These are phyloP conservation scores for Phialophora tarda DNA, from an alignment of 2,329 filamentous ascomycete species.

Conservation along the genomic window DNA sequence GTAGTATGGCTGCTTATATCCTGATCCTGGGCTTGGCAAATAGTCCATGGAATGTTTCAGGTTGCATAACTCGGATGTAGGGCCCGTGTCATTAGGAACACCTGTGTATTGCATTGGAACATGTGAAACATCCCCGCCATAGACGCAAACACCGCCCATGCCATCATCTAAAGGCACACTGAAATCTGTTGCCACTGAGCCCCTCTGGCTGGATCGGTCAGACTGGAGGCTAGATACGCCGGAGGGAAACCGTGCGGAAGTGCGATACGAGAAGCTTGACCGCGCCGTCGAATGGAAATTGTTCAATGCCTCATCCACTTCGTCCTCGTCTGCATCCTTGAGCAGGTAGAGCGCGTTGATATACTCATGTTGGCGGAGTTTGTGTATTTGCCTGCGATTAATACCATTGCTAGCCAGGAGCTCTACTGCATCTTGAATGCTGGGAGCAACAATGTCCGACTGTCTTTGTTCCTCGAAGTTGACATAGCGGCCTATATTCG, in stretches of 20 bases:
- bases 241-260: neutral
- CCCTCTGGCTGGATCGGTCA: slow-evolving; percentile 3
- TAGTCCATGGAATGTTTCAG: neutral
- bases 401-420: neutral
- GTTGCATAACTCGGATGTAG: neutral
- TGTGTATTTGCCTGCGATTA: neutral
- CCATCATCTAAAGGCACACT: neutral
- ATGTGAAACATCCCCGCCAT: neutral
- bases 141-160: too few relatives aligned
- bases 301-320: neutral
- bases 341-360: slow-evolving; percentile 6
- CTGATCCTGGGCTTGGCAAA: neutral
- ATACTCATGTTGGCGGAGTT: slow-evolving; percentile 2
- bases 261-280: neutral
- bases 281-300: neutral
- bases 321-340: slow-evolving; percentile 1
- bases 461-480: neutral
- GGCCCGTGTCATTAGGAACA: neutral
- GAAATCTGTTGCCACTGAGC: neutral
- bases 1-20: neutral
- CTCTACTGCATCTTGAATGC: neutral
- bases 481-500: neutral
- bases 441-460: neutral
- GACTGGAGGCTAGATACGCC: slow-evolving; percentile 1
- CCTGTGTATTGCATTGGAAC: neutral